Evolutionary conservation across 2,329 filamentous ascomycete species (phyloP).

Genomic region (Calonectria hongkongensis): DNA sequence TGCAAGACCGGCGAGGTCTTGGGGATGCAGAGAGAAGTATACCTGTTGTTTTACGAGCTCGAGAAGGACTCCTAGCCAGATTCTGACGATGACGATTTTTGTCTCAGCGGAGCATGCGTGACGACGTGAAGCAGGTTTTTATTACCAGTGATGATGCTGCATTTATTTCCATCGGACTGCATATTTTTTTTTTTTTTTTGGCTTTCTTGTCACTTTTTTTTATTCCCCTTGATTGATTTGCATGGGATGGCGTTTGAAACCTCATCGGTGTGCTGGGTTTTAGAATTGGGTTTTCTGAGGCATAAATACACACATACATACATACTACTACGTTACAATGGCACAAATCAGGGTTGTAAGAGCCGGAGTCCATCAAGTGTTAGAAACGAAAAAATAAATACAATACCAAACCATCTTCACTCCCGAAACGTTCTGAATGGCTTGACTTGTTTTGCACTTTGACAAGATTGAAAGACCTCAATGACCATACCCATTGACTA

Average conservation of each 20-base stretch:
- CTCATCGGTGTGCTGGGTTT: slow-evolving; percentile 18
- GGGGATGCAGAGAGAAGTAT: slow-evolving; percentile 96
- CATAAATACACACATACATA: slow-evolving; percentile 23
- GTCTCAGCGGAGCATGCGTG: slow-evolving; percentile 22
- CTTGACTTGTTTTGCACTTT: neutral
- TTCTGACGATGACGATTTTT: neutral
- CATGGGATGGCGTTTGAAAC: slow-evolving; percentile 51
- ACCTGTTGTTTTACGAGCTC: slow-evolving; percentile 96
- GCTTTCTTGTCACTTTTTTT: slow-evolving; percentile 32
- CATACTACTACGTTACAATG: neutral
- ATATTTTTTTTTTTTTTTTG: slow-evolving; percentile 30
- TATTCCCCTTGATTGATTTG: slow-evolving; percentile 42
- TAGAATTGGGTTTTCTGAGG: slow-evolving; percentile 25
- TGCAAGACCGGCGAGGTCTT: slow-evolving; percentile 94
- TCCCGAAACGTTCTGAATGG: neutral
- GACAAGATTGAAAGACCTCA: too few species aligned
- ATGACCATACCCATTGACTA: too few species aligned
- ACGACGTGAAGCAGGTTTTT: slow-evolving; percentile 28
- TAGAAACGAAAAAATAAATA: slow-evolving; percentile 23
- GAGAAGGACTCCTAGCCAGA: slow-evolving; percentile 68
- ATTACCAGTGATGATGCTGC: slow-evolving; percentile 14
- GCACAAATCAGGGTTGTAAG: slow-evolving; percentile 16
- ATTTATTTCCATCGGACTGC: slow-evolving; percentile 13
- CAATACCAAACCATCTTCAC: slow-evolving; percentile 14
- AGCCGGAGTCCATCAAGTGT: neutral